Evolutionary conservation across 768 basidiomycete genomes (phyloP).

Genomic region (Boletus rufocinnamomeus): DNA sequence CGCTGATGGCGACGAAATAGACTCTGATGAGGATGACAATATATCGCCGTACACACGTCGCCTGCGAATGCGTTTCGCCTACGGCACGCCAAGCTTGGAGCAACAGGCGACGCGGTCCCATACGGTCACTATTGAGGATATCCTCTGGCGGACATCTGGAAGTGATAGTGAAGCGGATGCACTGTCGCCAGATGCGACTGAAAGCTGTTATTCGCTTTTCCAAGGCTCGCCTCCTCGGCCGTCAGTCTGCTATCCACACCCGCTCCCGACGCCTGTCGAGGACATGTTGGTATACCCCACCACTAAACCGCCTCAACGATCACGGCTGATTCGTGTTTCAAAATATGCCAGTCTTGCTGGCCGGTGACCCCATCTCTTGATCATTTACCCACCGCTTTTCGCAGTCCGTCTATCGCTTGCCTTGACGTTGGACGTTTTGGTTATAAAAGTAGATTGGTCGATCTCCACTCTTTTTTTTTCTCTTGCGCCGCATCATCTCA

Average conservation of each 20-base stretch:
- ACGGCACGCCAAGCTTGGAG: constrained; percentile 18
- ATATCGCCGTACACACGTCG: constrained; percentile 53
- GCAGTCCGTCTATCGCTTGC: background rate
- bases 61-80: constrained; percentile 41
- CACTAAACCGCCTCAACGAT: constrained; percentile 9
- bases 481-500: constrained; percentile 1
- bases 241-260: constrained; percentile 37
- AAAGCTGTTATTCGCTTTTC: constrained; percentile 17
- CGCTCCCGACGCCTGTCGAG: constrained; percentile 57
- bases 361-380: constrained; percentile 20
- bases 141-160: constrained; percentile 26
- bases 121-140: constrained; percentile 30
- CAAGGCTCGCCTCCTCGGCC: constrained; percentile 17
- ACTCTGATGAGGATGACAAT: constrained; percentile 57
- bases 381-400: background rate
- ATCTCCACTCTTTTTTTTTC: constrained; percentile 3
- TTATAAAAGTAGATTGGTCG: background rate
- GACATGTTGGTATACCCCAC: constrained; percentile 45
- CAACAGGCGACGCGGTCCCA: constrained; percentile 35
- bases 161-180: constrained; percentile 26
- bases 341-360: constrained; percentile 36
- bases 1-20: constrained; percentile 63
- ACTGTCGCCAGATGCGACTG: constrained; percentile 23
- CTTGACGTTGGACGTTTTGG: background rate
- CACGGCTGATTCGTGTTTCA: constrained; percentile 24